Percentiles rank a stretch among this genome's conserved stretches.
phyloP scores from a whole-genome alignment of 805 yeast species.

The Sungouiella blattae region DNA sequence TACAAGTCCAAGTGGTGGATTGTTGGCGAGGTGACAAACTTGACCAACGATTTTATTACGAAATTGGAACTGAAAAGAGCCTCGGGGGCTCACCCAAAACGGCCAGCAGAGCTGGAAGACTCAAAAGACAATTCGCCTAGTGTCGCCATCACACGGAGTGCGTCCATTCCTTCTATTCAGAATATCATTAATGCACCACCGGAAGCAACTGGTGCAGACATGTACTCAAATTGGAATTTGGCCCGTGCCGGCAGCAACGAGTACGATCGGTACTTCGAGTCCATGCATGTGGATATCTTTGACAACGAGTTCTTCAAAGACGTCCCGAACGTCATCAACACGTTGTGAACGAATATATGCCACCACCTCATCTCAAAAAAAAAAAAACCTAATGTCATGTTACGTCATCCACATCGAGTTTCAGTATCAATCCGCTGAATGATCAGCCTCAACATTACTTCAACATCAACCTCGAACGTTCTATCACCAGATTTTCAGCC shows the following conservation, averaged over 20 bases:
- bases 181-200: constrained; percentile 5
- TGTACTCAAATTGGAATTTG: neutral
- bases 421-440: no score
- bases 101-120: neutral
- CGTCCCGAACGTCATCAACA: constrained; percentile 18
- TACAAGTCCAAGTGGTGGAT: constrained; percentile 24
- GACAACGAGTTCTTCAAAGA: constrained; percentile 26
- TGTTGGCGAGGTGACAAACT: constrained; percentile 24
- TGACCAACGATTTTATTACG: constrained; percentile 19
- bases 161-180: constrained; percentile 6
- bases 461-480: no score
- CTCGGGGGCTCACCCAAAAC: constrained; percentile 2
- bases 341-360: constrained; percentile 6
- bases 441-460: no score
- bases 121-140: neutral
- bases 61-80: constrained; percentile 1
- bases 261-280: constrained; percentile 23
- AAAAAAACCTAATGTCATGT: no score
- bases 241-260: neutral
- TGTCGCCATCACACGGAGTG: constrained; percentile 1
- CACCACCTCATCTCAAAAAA: no score
- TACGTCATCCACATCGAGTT: no score
- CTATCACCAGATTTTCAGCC: no score
- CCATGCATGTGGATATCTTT: constrained; percentile 26
- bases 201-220: no score